A percentile compares a stretch with the other conserved stretches of the same genome.
phyloP scores from a whole-genome alignment of 306 rosid genomes.

The Pachyrhizus erosus region DNA sequence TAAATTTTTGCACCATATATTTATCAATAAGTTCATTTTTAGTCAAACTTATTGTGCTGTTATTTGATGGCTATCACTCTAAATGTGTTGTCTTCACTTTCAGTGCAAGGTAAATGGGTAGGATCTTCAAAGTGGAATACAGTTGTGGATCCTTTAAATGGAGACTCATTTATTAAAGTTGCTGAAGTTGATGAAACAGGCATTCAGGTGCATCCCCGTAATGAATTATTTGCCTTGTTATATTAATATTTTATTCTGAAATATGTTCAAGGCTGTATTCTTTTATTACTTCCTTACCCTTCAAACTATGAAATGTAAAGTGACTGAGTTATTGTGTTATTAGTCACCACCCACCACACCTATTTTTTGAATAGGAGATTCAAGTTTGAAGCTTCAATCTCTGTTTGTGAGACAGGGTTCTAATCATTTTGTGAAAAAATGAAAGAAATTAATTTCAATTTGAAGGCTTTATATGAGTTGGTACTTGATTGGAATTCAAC shows the following conservation, averaged over 20 bases:
- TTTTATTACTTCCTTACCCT: conserved; percentile 10
- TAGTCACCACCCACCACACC: not conserved
- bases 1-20: conserved; percentile 29
- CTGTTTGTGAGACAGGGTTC: conserved; percentile 2
- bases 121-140: conserved; percentile 70
- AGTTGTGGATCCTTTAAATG: conserved; percentile 87
- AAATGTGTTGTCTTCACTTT: conserved; percentile 45
- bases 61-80: conserved; percentile 29
- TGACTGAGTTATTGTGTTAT: conserved; percentile 20
- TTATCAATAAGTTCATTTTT: conserved; percentile 1
- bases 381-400: conserved; percentile 25
- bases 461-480: conserved; percentile 28
- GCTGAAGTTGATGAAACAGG: conserved; percentile 87
- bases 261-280: conserved; percentile 10
- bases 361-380: conserved; percentile 13
- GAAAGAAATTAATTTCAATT: conserved; percentile 8
- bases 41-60: conserved; percentile 7
- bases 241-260: conserved; percentile 29
- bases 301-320: conserved; percentile 34
- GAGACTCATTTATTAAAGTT: conserved; percentile 90
- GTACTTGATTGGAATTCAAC: conserved; percentile 29
- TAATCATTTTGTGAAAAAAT: conserved; percentile 32
- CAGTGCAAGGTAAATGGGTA: conserved; percentile 96
- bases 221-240: conserved; percentile 4
- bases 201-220: conserved; percentile 65